These are phyloP conservation scores for Trifolium fragiferum DNA, from an alignment of 306 rosid genomes.

Conservation along the genomic window DNA sequence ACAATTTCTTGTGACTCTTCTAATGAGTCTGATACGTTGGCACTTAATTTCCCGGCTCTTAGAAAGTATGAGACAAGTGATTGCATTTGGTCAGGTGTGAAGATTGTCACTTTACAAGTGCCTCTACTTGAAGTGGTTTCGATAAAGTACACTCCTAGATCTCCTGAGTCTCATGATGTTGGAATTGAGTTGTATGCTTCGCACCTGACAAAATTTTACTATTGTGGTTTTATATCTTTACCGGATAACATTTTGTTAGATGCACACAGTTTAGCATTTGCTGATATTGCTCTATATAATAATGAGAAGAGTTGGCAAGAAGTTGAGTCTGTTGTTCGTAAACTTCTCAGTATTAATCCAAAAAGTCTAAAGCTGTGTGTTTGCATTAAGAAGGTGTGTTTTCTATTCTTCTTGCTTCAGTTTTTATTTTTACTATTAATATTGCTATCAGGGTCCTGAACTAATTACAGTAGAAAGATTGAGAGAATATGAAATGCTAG, in stretches of 20 bases:
- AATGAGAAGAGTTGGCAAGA: background rate
- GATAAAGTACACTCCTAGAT: background rate
- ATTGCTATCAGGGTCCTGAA: no score
- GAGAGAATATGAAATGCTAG: no score
- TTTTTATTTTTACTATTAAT: background rate
- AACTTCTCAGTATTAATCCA: conserved; percentile 6
- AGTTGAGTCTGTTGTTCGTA: background rate
- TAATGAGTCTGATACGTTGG: background rate
- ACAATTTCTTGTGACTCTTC: background rate
- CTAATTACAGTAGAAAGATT: no score
- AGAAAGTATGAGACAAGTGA: background rate
- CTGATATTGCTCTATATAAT: background rate
- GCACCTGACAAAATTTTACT: background rate
- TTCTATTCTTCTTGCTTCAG: background rate
- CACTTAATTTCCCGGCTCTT: conserved; percentile 23
- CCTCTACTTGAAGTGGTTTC: conserved; percentile 34
- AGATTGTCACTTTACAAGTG: conserved; percentile 15
- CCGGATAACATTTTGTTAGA: background rate
- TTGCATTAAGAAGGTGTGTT: background rate
- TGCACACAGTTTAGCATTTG: background rate
- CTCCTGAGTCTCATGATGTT: background rate
- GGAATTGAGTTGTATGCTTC: conserved; percentile 1
- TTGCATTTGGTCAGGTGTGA: conserved; percentile 15
- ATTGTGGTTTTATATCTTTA: background rate
- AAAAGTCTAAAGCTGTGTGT: background rate